Conservation (phyloP, 352 stramenopile genomes). For the Aphanomyces astaci region DNA sequence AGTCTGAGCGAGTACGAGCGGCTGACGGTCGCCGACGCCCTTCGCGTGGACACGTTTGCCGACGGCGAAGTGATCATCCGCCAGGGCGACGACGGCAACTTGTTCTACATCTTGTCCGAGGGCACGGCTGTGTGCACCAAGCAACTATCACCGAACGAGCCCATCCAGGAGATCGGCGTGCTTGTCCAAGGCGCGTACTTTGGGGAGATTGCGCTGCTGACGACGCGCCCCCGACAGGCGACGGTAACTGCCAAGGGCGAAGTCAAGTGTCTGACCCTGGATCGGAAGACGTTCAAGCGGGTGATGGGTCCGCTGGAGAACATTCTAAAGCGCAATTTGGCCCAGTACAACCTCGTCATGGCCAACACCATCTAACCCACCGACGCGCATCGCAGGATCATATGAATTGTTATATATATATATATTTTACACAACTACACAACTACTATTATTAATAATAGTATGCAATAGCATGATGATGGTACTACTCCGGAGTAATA, state of each 20-base stretch:
- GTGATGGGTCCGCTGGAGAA: conserved; percentile 85
- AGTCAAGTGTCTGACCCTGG: conserved; percentile 85
- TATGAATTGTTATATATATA: too few species aligned
- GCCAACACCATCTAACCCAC: conserved; percentile 79
- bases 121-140: conserved; percentile 73
- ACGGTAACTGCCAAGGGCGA: conserved; percentile 78
- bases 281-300: conserved; percentile 89
- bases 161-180: conserved; percentile 76
- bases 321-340: conserved; percentile 87
- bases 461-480: too few species aligned
- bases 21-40: conserved; percentile 79
- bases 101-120: conserved; percentile 89
- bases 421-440: neutral
- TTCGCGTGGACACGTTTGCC: conserved; percentile 73
- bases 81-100: conserved; percentile 81
- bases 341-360: conserved; percentile 87
- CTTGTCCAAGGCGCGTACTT: conserved; percentile 92
- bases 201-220: conserved; percentile 93
- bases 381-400: neutral
- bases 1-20: conserved; percentile 87
- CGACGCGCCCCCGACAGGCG: conserved; percentile 86
- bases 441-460: too few species aligned
- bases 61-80: conserved; percentile 87
- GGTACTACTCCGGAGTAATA: too few species aligned
- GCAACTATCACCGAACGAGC: conserved; percentile 61